Evolutionary conservation across 2,329 filamentous ascomycete genomes (phyloP).

Genomic region (Ramichloridium luteum): DNA sequence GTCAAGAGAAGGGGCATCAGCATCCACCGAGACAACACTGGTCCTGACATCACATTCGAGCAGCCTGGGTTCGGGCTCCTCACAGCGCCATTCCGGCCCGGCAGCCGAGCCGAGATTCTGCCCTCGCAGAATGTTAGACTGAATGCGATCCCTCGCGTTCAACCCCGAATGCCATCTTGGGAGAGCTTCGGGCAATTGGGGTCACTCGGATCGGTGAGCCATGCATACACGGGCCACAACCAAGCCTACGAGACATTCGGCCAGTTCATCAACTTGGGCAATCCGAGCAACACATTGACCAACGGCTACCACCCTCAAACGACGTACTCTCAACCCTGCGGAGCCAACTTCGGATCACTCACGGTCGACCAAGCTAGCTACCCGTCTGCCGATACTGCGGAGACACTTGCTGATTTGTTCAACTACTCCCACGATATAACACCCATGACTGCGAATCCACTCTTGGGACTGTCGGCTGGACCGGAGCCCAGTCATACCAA

Average conservation of each 20-base stretch:
- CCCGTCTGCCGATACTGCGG: too few species aligned
- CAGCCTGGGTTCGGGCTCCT: slow-evolving; percentile 9
- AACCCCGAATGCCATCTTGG: background rate
- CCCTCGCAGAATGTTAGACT: background rate
- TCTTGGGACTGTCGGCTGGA: slow-evolving; percentile 5
- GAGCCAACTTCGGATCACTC: too few species aligned
- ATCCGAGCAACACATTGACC: too few species aligned
- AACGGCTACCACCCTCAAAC: too few species aligned
- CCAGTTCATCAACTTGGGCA: background rate
- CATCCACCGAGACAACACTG: slow-evolving; percentile 30
- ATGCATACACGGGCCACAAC: background rate
- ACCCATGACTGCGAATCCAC: background rate
- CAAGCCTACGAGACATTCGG: background rate
- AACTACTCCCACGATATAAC: background rate
- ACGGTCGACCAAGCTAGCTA: too few species aligned
- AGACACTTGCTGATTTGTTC: background rate
- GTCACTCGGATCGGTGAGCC: background rate
- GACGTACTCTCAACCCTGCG: too few species aligned
- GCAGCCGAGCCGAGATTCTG: background rate
- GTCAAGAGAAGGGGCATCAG: slow-evolving; percentile 28
- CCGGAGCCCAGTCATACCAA: slow-evolving; percentile 11
- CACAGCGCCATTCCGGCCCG: background rate
- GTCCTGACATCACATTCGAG: slow-evolving; percentile 24
- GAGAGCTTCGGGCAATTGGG: background rate
- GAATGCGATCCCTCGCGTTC: background rate